Conservation (phyloP, 2,329 filamentous ascomycete genomes). For the Aspergillus glaucus region DNA sequence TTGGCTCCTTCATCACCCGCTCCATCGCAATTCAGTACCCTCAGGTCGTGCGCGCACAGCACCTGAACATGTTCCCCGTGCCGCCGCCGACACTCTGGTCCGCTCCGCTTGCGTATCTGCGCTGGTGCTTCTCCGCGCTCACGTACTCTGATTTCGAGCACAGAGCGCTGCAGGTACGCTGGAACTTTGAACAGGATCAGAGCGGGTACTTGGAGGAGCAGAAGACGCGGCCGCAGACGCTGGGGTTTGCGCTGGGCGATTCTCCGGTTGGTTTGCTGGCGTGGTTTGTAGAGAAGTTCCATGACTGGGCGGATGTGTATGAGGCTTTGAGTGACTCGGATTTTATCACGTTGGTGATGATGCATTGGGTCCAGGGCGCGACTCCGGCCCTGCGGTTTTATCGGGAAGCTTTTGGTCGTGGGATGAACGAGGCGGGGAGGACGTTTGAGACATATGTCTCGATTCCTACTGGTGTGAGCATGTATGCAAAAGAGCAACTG, state of each 20-base stretch:
- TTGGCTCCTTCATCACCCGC: conserved; percentile 19
- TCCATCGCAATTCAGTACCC: conserved; percentile 17
- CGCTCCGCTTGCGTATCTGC: conserved; percentile 5
- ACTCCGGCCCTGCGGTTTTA: conserved; percentile 10
- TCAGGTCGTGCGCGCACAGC: conserved; percentile 11
- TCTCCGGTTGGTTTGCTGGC: conserved; percentile 21
- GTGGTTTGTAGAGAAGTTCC: conserved; percentile 21
- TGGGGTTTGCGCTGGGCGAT: conserved; percentile 19
- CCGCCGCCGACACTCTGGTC: conserved; percentile 7
- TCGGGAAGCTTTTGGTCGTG: conserved; percentile 8
- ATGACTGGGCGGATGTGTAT: conserved; percentile 11
- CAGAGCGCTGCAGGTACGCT: not conserved
- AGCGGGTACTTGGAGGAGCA: conserved; percentile 9
- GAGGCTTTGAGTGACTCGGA: conserved; percentile 15
- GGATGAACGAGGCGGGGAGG: conserved; percentile 5
- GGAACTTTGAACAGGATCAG: conserved; percentile 5
- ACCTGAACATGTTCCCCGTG: conserved; percentile 17
- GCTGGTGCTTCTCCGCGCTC: conserved; percentile 4
- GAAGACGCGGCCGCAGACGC: conserved; percentile 14
- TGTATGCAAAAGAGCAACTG: conserved; percentile 16
- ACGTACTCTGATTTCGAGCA: conserved; percentile 3
- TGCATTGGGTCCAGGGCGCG: conserved; percentile 17
- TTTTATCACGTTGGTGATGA: conserved; percentile 23
- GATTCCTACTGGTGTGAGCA: conserved; percentile 13
- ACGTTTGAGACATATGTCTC: conserved; percentile 9